Evolutionary conservation across 148 eudicot genomes (phyloP), one percentile per base, ranked within the genome.

Genomic region (Amaranthus hypochondriacus): DNA sequence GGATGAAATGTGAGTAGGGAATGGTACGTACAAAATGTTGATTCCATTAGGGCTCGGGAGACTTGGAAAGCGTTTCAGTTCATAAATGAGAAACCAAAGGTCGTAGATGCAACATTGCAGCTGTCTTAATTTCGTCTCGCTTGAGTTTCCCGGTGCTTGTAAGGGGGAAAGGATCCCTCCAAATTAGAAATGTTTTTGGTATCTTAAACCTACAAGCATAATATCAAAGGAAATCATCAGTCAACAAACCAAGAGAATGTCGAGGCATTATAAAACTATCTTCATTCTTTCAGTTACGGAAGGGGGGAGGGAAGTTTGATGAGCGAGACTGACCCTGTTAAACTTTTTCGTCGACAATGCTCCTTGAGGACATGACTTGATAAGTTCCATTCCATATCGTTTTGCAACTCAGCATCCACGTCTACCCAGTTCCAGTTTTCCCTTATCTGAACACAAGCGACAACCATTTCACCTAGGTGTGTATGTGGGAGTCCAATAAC

Each of bases 61-160:
- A 18, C 7, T 58, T 13, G 47, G 5, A 8, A n/a, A 11, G 14
- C 49, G 14, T 46, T 13, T 63, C 5, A 5, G 5, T 15, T 81
- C 73, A 84, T 42, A 93, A 81, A 71, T 76, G 81, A 77, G 90
- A 83, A n/a, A 81, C 59, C 65, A 81, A 60, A 72, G 80, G 53
- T 63, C 82, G 85, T 11, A 80, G 49, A 54, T 58, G 74, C 62
- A 84, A 79, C 71, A 74, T 63, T 61, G 84, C 87, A 81, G 91
- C 88, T 61, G 57, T 76, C 76, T 75, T 83, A 4, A 91, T 77
- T 79, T 86, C 85, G 39, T 87, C 91, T 78, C 97, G 87, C 84
- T 73, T 92, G 39, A 88, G 49, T 68, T 94, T 94, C 21, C 97
- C 96, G 4, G 92, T 92, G 64, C 87, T 92, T 42, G 98, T 94